phyloP scores from a whole-genome alignment of 2,329 filamentous ascomycete species.

The Epichloe sibirici region DNA sequence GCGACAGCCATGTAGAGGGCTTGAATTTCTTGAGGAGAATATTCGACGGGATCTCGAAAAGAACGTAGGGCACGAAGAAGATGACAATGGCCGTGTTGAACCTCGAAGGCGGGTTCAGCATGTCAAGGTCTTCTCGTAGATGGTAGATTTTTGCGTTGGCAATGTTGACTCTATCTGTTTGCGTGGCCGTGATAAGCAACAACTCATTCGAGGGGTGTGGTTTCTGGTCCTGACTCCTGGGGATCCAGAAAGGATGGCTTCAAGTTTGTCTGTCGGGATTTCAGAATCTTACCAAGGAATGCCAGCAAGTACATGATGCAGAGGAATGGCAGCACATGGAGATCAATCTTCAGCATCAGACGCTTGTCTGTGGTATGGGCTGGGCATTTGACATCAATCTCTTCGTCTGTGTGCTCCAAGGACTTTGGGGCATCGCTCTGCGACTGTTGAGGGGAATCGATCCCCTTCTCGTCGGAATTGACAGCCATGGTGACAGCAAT shows the following conservation, averaged over 20 bases:
- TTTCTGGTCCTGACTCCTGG: no score
- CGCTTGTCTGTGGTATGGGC: constrained; percentile 48
- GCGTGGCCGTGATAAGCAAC: no score
- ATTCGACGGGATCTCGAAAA: constrained; percentile 56
- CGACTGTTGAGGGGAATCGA: constrained; percentile 8
- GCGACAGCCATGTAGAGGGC: constrained; percentile 59
- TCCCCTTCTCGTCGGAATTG: constrained; percentile 9
- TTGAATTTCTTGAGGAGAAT: constrained; percentile 52
- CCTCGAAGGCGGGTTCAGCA: constrained; percentile 35
- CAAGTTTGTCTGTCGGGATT: background rate
- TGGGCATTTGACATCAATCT: constrained; percentile 25
- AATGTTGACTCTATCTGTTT: constrained; percentile 58
- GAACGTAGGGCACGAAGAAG: constrained; percentile 69
- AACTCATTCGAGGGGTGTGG: no score
- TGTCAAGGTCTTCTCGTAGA: constrained; percentile 48
- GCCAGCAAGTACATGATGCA: constrained; percentile 60
- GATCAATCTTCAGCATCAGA: constrained; percentile 58
- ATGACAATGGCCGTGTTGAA: constrained; percentile 70
- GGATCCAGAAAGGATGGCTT: no score
- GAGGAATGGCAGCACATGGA: constrained; percentile 59
- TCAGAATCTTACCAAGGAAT: constrained; percentile 38
- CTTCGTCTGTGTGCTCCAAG: background rate
- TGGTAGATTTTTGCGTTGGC: constrained; percentile 62
- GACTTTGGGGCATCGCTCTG: constrained; percentile 4
- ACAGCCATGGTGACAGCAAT: constrained; percentile 8